Conservation (phyloP, 2,329 filamentous ascomycete species). For the Colletotrichum tropicale region DNA sequence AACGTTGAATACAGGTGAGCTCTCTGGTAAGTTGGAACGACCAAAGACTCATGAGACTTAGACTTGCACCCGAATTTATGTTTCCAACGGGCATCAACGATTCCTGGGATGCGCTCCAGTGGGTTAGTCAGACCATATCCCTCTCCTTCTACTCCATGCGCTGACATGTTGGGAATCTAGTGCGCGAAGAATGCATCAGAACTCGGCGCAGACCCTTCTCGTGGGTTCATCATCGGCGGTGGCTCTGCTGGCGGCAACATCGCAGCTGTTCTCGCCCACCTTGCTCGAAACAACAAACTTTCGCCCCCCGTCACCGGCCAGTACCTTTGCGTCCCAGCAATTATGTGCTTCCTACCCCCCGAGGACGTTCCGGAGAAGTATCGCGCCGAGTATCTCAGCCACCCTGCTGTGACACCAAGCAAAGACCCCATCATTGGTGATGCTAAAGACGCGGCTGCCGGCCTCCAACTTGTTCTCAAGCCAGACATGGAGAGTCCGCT, state of each 20-base stretch:
- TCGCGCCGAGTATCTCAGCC: conserved; percentile 9
- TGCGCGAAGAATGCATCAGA: conserved; percentile 14
- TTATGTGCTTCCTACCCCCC: not conserved
- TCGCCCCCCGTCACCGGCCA: conserved; percentile 45
- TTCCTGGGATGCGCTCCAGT: conserved; percentile 41
- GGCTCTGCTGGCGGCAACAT: conserved; percentile 57
- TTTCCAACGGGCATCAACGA: conserved; percentile 52
- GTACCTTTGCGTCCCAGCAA: conserved; percentile 6
- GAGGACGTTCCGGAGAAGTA: conserved; percentile 2
- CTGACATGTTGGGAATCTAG: not conserved
- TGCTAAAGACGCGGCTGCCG: not conserved
- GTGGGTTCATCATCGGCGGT: conserved; percentile 55
- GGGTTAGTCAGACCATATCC: conserved; percentile 20
- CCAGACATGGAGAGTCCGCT: conserved; percentile 15
- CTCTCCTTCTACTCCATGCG: too few species aligned
- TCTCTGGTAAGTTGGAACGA: fast-evolving
- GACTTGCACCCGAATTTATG: conserved; percentile 52
- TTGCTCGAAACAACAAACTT: conserved; percentile 39
- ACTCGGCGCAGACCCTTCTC: conserved; percentile 43
- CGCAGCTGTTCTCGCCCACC: conserved; percentile 47
- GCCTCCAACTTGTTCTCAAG: not conserved
- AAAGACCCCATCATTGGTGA: not conserved
- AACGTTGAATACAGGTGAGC: conserved; percentile 50
- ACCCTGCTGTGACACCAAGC: not conserved
- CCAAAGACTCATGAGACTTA: not conserved